Base-by-base conservation (phyloP, 2,329 filamentous ascomycete species). In the Sclerotiophoma versabilis region DNA sequence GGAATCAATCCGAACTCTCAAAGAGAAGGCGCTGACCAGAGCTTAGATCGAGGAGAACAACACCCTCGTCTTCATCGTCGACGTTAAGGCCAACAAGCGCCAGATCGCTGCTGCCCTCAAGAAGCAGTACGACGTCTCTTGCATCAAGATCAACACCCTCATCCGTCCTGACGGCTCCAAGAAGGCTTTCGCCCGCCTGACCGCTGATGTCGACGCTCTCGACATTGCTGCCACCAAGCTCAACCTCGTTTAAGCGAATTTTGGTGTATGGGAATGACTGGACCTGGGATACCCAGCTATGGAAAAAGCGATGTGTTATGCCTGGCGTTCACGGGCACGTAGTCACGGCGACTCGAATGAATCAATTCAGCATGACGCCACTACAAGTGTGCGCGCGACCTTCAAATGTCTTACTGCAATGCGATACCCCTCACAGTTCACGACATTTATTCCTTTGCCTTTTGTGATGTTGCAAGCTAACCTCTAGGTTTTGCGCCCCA, bases 221-320 rank as follows among this genome's bases (percentile, higher is more conserved):
- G 95, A 99, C 83, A 97, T 99, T 81, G 96, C 95, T 65, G 96
- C 95, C 75, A 98, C 95, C 81, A 99, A 98, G 90, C 89, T 99
- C 72, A 89, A 90, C 72, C 95, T 99, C 76, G 95, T 98, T 79
- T 98, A 96, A 89, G 73, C 67, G 55, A 45, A 30, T 48, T 45
- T 36, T 59, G 63, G 57, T 62, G 63, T 54, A 65, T 68, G 60
- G 56, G 60, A 56, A 60, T 61, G 63, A 61, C 58, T 57, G 63
- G 59, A 66, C 63, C 64, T 65, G 63, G 68, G 66, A 69, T 70
- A 72, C 64, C 69, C 67, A 65, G 66, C 60, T 64, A n/a, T n/a
- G 60, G 62, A 43, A 68, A 71, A 74, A 72, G 68, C 64, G 70
- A 67, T 70, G 67, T 66, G 64, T 62, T 66, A 68, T 69, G 71